A percentile compares a stretch with the other conserved stretches of the same genome.
These are phyloP conservation scores for Aspergillus novofumigatus DNA, from an alignment of 2,329 filamentous ascomycete genomes.

Conservation along the genomic window DNA sequence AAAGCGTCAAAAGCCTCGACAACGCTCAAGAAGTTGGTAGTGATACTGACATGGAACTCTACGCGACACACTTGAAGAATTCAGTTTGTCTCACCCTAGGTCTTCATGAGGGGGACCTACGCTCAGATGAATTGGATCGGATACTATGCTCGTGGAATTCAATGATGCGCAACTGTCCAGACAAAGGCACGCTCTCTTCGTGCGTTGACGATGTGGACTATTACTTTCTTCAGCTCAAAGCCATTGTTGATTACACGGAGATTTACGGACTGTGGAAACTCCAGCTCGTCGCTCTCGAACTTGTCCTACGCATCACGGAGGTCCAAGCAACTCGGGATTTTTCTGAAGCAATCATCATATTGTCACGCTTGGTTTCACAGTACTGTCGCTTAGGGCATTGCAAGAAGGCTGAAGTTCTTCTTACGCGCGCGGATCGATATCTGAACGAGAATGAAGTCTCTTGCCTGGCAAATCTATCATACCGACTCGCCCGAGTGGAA, in stretches of 20 bases:
- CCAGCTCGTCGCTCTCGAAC: constrained; percentile 46
- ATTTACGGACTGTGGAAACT: constrained; percentile 53
- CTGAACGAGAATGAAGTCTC: constrained; percentile 39
- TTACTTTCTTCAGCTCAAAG: constrained; percentile 50
- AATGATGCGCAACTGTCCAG: constrained; percentile 43
- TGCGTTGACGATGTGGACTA: constrained; percentile 49
- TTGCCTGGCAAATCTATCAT: constrained; percentile 48
- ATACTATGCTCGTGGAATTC: constrained; percentile 34
- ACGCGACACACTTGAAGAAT: constrained; percentile 27
- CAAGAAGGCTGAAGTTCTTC: constrained; percentile 52
- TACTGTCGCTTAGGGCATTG: constrained; percentile 59
- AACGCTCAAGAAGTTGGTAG: constrained; percentile 13
- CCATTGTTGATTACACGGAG: constrained; percentile 54
- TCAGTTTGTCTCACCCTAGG: constrained; percentile 33
- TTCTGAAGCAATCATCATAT: constrained; percentile 40
- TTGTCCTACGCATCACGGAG: constrained; percentile 47
- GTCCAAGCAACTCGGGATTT: constrained; percentile 35
- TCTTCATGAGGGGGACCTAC: constrained; percentile 31
- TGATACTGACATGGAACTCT: constrained; percentile 25
- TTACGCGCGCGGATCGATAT: constrained; percentile 57
- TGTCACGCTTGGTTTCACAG: constrained; percentile 49
- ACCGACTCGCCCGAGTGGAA: constrained; percentile 70
- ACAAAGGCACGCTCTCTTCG: constrained; percentile 39
- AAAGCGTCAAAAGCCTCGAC: constrained; percentile 21
- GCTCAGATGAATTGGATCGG: constrained; percentile 21